Evolutionary conservation across 352 stramenopile genomes (phyloP).

Genomic region (Globisporangium solare): DNA sequence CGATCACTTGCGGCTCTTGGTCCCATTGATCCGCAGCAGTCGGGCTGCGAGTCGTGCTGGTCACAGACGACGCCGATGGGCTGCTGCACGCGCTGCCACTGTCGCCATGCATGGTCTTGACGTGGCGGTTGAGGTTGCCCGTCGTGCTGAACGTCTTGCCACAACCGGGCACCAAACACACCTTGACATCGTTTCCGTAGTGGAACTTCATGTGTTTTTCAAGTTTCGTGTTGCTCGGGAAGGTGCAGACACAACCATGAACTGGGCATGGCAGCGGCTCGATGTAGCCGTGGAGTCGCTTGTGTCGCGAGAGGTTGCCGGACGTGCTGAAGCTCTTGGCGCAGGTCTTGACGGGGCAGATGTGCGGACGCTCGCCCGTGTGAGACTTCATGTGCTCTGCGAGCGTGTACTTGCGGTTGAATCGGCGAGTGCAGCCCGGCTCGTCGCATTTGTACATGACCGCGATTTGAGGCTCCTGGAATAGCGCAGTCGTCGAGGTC

Average conservation of each 20-base stretch:
- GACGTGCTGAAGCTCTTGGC: slow-evolving; percentile 52
- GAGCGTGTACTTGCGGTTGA: slow-evolving; percentile 46
- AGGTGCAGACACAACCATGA: slow-evolving; percentile 30
- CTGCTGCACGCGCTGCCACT: not conserved
- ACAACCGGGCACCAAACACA: slow-evolving; percentile 36
- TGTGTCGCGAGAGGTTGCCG: slow-evolving; percentile 53
- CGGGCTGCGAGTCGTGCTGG: not conserved
- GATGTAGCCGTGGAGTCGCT: slow-evolving; percentile 41
- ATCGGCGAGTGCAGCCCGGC: slow-evolving; percentile 11
- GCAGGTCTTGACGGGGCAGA: slow-evolving; percentile 35
- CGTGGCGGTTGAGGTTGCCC: slow-evolving; percentile 51
- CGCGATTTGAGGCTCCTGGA: not conserved
- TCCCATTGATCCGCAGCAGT: slow-evolving; percentile 6
- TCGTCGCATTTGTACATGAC: not conserved
- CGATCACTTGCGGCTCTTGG: not conserved
- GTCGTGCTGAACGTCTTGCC: slow-evolving; percentile 59
- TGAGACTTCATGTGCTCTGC: slow-evolving; percentile 53
- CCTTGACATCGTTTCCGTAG: slow-evolving; percentile 29
- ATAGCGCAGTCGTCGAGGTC: too few relatives aligned
- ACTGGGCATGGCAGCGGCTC: slow-evolving; percentile 34
- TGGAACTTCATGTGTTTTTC: slow-evolving; percentile 51
- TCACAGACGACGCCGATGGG: not conserved
- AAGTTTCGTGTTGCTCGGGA: slow-evolving; percentile 40
- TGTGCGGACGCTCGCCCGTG: slow-evolving; percentile 42
- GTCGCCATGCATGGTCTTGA: slow-evolving; percentile 1